Percentiles rank a stretch among this genome's conserved stretches.
phyloP scores from a whole-genome alignment of 2,329 filamentous ascomycete species.

The Cladosporium austrohemisphaericum region DNA sequence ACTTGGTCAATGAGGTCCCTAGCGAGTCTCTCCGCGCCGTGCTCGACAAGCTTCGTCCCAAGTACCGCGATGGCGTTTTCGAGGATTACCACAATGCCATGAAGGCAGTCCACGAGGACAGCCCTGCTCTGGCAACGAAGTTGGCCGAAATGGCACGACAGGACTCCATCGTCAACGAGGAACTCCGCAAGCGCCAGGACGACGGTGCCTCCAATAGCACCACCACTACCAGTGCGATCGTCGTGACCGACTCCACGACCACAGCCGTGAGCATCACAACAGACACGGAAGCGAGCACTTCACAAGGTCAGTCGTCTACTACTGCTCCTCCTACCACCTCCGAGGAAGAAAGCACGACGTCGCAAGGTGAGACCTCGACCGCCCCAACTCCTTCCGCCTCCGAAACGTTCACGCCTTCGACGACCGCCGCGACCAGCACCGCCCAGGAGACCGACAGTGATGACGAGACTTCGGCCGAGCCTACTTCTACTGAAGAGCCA shows the following conservation, averaged over 20 bases:
- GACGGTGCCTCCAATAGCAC: conserved; percentile 22
- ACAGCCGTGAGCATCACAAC: conserved; percentile 24
- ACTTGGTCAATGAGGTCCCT: conserved; percentile 55
- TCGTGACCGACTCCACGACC: conserved; percentile 27
- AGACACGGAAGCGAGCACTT: conserved; percentile 12
- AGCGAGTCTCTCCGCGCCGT: conserved; percentile 62
- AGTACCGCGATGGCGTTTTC: conserved; percentile 67
- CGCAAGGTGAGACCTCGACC: conserved; percentile 16
- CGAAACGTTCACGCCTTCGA: conserved; percentile 12
- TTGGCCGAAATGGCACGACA: conserved; percentile 61
- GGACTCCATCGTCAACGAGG: conserved; percentile 32
- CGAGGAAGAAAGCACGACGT: conserved; percentile 13
- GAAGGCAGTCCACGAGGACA: conserved; percentile 58
- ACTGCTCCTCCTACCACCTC: conserved; percentile 14
- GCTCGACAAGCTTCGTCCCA: conserved; percentile 59
- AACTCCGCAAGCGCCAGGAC: conserved; percentile 42
- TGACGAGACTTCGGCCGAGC: conserved; percentile 4
- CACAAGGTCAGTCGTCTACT: conserved; percentile 23
- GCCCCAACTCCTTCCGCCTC: conserved; percentile 15
- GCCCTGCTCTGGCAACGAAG: conserved; percentile 59
- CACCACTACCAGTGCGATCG: conserved; percentile 22
- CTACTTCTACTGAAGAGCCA: conserved; percentile 4
- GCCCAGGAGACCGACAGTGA: conserved; percentile 4
- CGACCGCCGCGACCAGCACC: not conserved
- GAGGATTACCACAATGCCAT: conserved; percentile 61